These are phyloP conservation scores for Blastobotrys muscicola DNA, from an alignment of 805 yeast genomes.

Conservation along the genomic window DNA sequence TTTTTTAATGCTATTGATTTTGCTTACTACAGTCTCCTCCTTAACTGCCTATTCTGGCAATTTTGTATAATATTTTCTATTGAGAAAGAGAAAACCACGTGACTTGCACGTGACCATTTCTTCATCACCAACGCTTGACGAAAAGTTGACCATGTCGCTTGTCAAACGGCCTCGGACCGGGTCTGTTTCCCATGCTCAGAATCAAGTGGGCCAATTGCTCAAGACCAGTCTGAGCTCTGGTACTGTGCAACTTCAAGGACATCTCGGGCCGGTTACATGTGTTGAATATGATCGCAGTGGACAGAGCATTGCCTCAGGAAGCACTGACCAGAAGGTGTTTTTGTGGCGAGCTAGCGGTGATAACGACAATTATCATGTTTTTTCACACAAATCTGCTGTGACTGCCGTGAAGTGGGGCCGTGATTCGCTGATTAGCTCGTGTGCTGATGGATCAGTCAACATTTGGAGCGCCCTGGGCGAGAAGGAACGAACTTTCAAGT, in stretches of 20 bases:
- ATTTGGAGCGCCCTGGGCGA: too few relatives aligned
- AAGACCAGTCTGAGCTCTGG: background rate
- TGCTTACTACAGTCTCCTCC: too few relatives aligned
- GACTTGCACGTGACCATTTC: background rate
- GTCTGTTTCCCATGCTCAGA: background rate
- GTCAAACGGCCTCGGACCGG: constrained; percentile 10
- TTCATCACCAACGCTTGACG: background rate
- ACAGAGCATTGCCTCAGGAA: constrained; percentile 48
- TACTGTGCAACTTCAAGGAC: constrained; percentile 16
- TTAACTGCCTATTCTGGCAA: too few relatives aligned
- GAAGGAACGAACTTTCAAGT: constrained; percentile 16
- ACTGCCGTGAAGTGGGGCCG: constrained; percentile 51
- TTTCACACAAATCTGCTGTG: constrained; percentile 57
- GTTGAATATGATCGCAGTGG: constrained; percentile 47
- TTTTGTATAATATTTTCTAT: too few relatives aligned
- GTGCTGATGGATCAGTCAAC: too few relatives aligned
- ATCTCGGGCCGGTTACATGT: constrained; percentile 35
- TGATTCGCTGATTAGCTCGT: constrained; percentile 30
- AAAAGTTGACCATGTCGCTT: constrained; percentile 5
- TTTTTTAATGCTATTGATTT: too few relatives aligned
- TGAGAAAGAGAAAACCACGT: too few relatives aligned
- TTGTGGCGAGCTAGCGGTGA: constrained; percentile 33
- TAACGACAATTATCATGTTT: constrained; percentile 36
- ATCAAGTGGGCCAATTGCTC: constrained; percentile 1
- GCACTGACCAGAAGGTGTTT: constrained; percentile 37